These are phyloP conservation scores for Colletotrichum zoysiae DNA, from an alignment of 2,329 filamentous ascomycete genomes.

Conservation along the genomic window DNA sequence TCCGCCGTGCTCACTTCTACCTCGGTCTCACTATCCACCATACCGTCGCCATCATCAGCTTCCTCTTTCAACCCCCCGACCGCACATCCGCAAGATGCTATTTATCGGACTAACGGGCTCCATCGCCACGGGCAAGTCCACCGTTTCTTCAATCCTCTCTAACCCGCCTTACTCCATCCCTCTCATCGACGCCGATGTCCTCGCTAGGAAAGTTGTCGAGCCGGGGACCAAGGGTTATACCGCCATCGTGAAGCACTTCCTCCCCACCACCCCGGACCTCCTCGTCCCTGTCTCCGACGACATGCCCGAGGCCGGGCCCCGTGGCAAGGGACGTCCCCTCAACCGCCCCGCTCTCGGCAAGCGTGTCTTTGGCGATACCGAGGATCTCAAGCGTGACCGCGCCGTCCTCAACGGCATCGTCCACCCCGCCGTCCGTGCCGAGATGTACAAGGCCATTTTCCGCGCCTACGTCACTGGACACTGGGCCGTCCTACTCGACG, in stretches of 20 bases:
- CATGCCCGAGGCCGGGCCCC: constrained; percentile 66
- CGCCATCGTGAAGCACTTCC: constrained; percentile 86
- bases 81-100: constrained; percentile 72
- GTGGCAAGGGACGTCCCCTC: constrained; percentile 77
- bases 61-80: background rate
- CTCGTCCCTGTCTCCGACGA: constrained; percentile 70
- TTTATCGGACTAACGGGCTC: constrained; percentile 96
- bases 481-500: constrained; percentile 93
- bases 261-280: constrained; percentile 85
- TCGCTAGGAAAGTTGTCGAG: constrained; percentile 94
- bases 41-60: background rate
- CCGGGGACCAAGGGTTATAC: constrained; percentile 88
- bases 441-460: constrained; percentile 83
- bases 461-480: constrained; percentile 78
- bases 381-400: constrained; percentile 78
- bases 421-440: constrained; percentile 87
- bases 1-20: background rate
- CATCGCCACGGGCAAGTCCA: constrained; percentile 98
- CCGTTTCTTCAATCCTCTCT: constrained; percentile 86
- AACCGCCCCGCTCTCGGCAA: constrained; percentile 88
- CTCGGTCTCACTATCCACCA: constrained; percentile 4
- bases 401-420: constrained; percentile 88
- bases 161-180: constrained; percentile 86
- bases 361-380: constrained; percentile 85
- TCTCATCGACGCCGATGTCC: constrained; percentile 92